Percentiles rank a stretch among this genome's conserved stretches.
Conservation (phyloP, 345 rosid genomes). For the Xanthoceras sorbifolium region DNA sequence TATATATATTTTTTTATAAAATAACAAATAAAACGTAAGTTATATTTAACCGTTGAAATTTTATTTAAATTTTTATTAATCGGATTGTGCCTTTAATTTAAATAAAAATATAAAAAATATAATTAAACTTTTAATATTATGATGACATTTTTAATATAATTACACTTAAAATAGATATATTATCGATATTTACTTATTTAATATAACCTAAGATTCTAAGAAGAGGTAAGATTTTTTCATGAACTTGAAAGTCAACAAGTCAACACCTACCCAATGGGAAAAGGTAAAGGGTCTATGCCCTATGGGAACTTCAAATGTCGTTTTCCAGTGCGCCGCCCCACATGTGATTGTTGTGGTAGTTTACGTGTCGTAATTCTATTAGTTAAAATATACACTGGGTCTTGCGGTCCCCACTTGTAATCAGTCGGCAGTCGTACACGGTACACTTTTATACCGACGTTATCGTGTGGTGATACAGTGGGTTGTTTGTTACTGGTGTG, state of each 20-base stretch:
- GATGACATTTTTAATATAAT: too few species aligned
- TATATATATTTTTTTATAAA: too few species aligned
- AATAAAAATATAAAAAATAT: too few species aligned
- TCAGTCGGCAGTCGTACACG: background rate
- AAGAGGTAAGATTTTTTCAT: too few species aligned
- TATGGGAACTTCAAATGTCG: conserved; percentile 22
- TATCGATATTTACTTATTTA: too few species aligned
- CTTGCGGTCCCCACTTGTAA: conserved; percentile 5
- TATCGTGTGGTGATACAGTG: background rate
- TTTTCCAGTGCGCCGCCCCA: conserved; percentile 55
- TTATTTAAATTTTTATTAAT: too few species aligned
- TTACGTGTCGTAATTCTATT: conserved; percentile 30
- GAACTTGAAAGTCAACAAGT: background rate
- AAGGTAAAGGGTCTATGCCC: background rate
- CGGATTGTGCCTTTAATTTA: too few species aligned
- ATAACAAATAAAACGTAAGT: too few species aligned
- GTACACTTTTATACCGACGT: conserved; percentile 40
- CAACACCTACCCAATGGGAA: background rate
- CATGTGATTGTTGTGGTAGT: conserved; percentile 33
- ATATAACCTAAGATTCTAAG: too few species aligned
- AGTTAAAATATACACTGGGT: background rate
- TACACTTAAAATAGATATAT: background rate
- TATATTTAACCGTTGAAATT: too few species aligned
- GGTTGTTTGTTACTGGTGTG: background rate
- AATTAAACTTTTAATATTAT: too few species aligned